These are phyloP conservation scores for Laguncularia racemosa DNA, from an alignment of 345 rosid genomes.

Conservation along the genomic window DNA sequence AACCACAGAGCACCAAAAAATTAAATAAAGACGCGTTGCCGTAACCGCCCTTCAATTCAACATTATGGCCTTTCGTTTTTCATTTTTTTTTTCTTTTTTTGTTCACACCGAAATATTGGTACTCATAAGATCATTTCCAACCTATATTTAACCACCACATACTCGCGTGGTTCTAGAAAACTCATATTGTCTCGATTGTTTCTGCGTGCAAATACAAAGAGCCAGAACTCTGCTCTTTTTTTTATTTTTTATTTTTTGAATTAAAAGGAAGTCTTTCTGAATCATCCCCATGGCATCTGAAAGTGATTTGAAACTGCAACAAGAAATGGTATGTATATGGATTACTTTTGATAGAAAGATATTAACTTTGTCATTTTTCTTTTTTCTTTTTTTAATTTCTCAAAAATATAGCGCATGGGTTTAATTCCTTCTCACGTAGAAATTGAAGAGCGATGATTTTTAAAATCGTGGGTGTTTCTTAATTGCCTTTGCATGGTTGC, in stretches of 20 bases:
- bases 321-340: constrained; percentile 12
- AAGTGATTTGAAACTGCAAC: constrained; percentile 12
- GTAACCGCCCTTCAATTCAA: not conserved
- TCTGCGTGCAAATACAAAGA: no score
- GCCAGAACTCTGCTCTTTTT: not conserved
- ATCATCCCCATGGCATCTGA: constrained; percentile 16
- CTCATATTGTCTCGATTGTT: no score
- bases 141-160: not conserved
- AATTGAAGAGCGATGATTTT: no score
- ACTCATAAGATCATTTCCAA: not conserved
- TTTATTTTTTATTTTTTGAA: no score
- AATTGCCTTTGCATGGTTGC: no score
- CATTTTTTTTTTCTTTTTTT: no score
- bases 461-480: no score
- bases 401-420: not conserved
- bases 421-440: not conserved
- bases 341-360: not conserved
- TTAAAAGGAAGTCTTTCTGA: not conserved
- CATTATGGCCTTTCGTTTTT: not conserved
- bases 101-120: no score
- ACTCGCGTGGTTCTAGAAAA: no score
- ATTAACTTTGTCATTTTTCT: no score
- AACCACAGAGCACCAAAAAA: no score
- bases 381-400: no score
- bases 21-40: constrained; percentile 3